These are phyloP conservation scores for Stereum hirsutum DNA, from an alignment of 1,284 basidiomycete species.

Conservation along the genomic window DNA sequence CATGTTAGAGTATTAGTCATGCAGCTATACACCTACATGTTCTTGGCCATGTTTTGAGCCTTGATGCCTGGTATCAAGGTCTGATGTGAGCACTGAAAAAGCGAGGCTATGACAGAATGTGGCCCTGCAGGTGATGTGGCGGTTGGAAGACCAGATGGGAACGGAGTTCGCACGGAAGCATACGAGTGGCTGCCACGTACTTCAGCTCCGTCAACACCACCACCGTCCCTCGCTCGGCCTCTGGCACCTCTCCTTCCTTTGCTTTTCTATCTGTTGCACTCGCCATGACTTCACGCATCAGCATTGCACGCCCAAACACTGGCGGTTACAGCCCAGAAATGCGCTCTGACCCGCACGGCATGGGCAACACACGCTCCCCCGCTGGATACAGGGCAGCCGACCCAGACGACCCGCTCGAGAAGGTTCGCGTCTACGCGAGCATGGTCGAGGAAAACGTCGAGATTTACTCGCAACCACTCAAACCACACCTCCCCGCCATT, in stretches of 20 bases:
- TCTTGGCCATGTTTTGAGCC: too few species aligned
- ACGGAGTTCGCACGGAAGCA: too few species aligned
- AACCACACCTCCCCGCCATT: slow-evolving; percentile 90
- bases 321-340: slow-evolving; percentile 40
- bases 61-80: slow-evolving; percentile 29
- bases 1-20: too few species aligned
- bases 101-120: too few species aligned
- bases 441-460: slow-evolving; percentile 92
- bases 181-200: too few species aligned
- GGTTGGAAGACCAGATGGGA: too few species aligned
- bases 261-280: slow-evolving; percentile 4
- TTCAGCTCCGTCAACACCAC: too few species aligned
- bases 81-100: slow-evolving; percentile 9
- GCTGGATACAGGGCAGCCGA: slow-evolving; percentile 68
- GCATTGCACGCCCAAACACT: slow-evolving; percentile 65
- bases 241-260: slow-evolving; percentile 10
- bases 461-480: slow-evolving; percentile 87
- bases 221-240: background rate
- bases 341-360: slow-evolving; percentile 74
- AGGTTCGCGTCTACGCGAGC: slow-evolving; percentile 69
- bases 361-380: slow-evolving; percentile 57
- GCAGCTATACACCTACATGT: too few species aligned
- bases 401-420: slow-evolving; percentile 78
- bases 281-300: slow-evolving; percentile 76
- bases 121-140: too few species aligned